Conservation (phyloP, 2,329 filamentous ascomycete species). For the Cryphonectria radicalis region DNA sequence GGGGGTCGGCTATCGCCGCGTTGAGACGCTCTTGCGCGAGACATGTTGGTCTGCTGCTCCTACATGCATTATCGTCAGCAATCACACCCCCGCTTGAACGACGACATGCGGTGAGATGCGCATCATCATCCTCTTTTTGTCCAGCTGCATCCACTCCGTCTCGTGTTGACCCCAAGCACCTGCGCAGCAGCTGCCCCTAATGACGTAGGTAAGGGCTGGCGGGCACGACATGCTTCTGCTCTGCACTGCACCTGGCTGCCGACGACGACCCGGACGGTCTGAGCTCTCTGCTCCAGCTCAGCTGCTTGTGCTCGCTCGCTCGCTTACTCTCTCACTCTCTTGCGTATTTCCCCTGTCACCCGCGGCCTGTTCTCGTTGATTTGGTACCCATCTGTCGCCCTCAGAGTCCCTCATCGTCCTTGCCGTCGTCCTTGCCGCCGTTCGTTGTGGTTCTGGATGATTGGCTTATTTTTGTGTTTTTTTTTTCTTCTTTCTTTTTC, state of each 20-base stretch:
- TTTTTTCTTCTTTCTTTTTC: too few species aligned
- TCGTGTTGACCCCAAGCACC: background rate
- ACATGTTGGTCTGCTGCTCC: background rate
- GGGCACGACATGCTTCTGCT: background rate
- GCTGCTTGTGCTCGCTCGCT: background rate
- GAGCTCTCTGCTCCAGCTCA: background rate
- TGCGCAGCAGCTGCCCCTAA: background rate
- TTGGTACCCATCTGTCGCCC: background rate
- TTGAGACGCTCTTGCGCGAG: background rate
- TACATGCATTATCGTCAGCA: background rate
- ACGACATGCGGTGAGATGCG: background rate
- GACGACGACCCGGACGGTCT: background rate
- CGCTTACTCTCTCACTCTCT: background rate
- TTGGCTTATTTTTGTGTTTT: background rate
- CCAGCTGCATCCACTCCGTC: background rate
- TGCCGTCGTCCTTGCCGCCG: background rate
- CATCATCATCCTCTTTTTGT: background rate
- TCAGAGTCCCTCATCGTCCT: background rate
- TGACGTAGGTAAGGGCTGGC: background rate
- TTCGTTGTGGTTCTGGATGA: background rate
- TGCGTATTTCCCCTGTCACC: background rate
- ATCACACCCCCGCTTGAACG: background rate
- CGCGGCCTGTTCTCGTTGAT: background rate
- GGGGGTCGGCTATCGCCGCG: background rate
- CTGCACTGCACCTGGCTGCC: background rate